Conservation (phyloP, 2,329 filamentous ascomycete genomes). For the Huntiella omanensis region DNA sequence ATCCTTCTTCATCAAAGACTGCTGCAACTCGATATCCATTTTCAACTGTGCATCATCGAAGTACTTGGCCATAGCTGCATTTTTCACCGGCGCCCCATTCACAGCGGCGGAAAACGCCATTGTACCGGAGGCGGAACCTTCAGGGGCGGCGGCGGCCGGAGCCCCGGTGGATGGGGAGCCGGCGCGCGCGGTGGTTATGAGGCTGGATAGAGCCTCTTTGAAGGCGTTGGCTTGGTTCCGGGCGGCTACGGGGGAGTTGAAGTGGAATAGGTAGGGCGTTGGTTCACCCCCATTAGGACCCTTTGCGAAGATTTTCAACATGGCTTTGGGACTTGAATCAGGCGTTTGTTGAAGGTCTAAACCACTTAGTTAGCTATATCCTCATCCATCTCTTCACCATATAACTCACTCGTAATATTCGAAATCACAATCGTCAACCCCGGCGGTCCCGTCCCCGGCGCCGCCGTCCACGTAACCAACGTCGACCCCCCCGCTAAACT, state of each 20-base stretch:
- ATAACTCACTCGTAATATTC: slow-evolving; percentile 59
- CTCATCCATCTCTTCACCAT: neutral
- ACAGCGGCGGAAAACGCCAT: slow-evolving; percentile 64
- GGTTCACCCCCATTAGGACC: slow-evolving; percentile 37
- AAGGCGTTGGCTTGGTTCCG: slow-evolving; percentile 69
- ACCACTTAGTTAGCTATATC: too few species aligned
- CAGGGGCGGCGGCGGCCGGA: slow-evolving; percentile 20
- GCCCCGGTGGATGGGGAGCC: slow-evolving; percentile 32
- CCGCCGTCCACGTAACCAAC: slow-evolving; percentile 65
- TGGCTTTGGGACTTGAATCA: slow-evolving; percentile 70
- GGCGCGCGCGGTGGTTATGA: slow-evolving; percentile 52
- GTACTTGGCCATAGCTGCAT: slow-evolving; percentile 31
- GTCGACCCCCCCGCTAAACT: slow-evolving; percentile 54
- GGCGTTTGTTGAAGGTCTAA: slow-evolving; percentile 89
- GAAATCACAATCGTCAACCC: slow-evolving; percentile 50
- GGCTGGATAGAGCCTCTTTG: slow-evolving; percentile 60
- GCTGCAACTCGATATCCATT: slow-evolving; percentile 63
- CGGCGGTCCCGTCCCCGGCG: slow-evolving; percentile 40
- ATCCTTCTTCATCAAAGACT: slow-evolving; percentile 72
- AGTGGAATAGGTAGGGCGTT: slow-evolving; percentile 67
- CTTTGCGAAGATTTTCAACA: slow-evolving; percentile 79
- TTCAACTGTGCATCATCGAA: slow-evolving; percentile 69
- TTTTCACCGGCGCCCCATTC: slow-evolving; percentile 27
- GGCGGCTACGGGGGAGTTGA: slow-evolving; percentile 56
- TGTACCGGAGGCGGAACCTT: slow-evolving; percentile 33